These are phyloP conservation scores for Gryganskiella cystojenkinii DNA, from an alignment of 192 early-diverging fungal species.

Conservation along the genomic window DNA sequence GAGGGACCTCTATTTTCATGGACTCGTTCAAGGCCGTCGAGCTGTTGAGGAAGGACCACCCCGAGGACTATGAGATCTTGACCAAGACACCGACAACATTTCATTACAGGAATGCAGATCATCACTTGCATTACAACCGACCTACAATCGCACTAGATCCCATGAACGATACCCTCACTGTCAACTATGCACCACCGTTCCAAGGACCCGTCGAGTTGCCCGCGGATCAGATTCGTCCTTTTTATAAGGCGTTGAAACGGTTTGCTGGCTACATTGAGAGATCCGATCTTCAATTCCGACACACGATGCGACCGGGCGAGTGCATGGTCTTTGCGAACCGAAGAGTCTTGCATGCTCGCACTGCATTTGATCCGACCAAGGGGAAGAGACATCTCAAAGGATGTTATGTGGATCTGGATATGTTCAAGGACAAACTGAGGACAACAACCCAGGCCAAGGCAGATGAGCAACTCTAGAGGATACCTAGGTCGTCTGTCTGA, in stretches of 20 bases:
- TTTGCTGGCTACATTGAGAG: conserved; percentile 71
- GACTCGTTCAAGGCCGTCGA: conserved; percentile 78
- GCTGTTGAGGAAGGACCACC: conserved; percentile 62
- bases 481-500: too few species aligned
- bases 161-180: conserved; percentile 55
- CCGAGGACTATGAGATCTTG: conserved; percentile 71
- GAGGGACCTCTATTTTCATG: conserved; percentile 79
- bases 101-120: conserved; percentile 84
- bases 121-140: conserved; percentile 76
- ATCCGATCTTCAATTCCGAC: conserved; percentile 62
- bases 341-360: conserved; percentile 82
- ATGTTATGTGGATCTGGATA: conserved; percentile 65
- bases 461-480: conserved; percentile 14
- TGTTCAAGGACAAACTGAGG: conserved; percentile 65
- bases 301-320: conserved; percentile 74
- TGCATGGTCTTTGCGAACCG: conserved; percentile 82
- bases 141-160: conserved; percentile 68
- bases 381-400: conserved; percentile 85
- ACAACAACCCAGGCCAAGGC: conserved; percentile 18
- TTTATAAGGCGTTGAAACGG: conserved; percentile 72
- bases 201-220: conserved; percentile 73
- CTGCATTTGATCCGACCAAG: conserved; percentile 73
- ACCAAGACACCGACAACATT: conserved; percentile 74
- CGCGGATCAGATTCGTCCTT: conserved; percentile 56
- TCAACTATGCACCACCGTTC: conserved; percentile 88